phyloP scores from a whole-genome alignment of 2,329 filamentous ascomycete species.

The Lecanicillium sp. region DNA sequence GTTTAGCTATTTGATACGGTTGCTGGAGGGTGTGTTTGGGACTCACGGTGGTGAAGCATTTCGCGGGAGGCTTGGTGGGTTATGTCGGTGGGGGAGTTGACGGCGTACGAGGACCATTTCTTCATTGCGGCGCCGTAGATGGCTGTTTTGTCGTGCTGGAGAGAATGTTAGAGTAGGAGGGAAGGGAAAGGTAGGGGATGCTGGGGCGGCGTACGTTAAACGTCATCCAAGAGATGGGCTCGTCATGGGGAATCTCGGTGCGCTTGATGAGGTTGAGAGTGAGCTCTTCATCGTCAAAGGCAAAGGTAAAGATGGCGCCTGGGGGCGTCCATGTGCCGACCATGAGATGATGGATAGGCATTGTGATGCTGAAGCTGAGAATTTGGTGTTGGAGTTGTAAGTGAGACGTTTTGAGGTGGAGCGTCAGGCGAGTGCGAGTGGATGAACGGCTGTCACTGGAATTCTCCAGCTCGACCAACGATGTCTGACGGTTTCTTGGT shows the following conservation, averaged over 20 bases:
- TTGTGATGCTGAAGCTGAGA: conserved; percentile 31
- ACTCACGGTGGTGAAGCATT: conserved; percentile 64
- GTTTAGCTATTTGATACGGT: background rate
- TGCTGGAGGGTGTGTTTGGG: conserved; percentile 19
- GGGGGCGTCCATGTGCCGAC: conserved; percentile 87
- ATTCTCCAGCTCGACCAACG: no score
- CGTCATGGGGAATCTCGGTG: conserved; percentile 71
- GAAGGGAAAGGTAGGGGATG: background rate
- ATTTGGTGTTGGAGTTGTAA: background rate
- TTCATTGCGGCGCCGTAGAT: conserved; percentile 91
- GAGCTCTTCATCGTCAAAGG: conserved; percentile 75
- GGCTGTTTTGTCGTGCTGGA: conserved; percentile 69
- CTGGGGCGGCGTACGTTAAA: conserved; percentile 58
- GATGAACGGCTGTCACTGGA: no score
- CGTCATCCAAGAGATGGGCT: conserved; percentile 91
- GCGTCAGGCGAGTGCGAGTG: no score
- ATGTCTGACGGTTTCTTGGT: no score
- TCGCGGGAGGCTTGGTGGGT: conserved; percentile 65
- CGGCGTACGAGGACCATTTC: conserved; percentile 78
- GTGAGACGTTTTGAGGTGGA: background rate
- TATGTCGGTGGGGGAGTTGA: conserved; percentile 69
- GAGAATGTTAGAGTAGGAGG: background rate
- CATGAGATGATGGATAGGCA: conserved; percentile 82
- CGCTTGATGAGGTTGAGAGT: conserved; percentile 69
- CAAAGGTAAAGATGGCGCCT: conserved; percentile 81